Evolutionary conservation across 192 early-diverging fungal genomes (phyloP).

Genomic region (Spizellomyces punctatus): DNA sequence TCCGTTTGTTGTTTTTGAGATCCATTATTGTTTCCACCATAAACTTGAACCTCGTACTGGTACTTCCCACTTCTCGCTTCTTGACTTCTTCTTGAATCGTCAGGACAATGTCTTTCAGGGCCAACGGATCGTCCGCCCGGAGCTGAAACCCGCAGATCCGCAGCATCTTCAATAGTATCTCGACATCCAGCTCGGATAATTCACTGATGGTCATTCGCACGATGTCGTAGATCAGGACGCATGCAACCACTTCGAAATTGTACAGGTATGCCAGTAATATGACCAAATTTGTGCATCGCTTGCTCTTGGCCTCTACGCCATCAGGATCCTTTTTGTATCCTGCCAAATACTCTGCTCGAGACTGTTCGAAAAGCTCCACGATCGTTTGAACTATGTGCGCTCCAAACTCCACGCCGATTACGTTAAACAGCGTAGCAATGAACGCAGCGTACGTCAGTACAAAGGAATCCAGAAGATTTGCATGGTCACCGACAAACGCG

Average conservation of each 20-base stretch:
- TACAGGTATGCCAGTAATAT: conserved; percentile 83
- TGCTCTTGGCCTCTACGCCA: conserved; percentile 50
- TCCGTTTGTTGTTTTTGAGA: conserved; percentile 85
- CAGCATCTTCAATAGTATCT: conserved; percentile 82
- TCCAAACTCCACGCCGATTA: conserved; percentile 86
- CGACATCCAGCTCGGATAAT: conserved; percentile 82
- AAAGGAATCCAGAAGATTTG: conserved; percentile 90
- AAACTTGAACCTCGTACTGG: conserved; percentile 73
- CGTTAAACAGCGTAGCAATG: conserved; percentile 75
- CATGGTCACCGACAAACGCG: conserved; percentile 75
- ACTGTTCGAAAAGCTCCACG: conserved; percentile 70
- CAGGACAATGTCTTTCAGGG: conserved; percentile 88
- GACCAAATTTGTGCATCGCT: conserved; percentile 79
- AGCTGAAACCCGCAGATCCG: conserved; percentile 81
- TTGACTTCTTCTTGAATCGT: conserved; percentile 59
- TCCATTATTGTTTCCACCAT: conserved; percentile 94
- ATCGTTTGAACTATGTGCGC: conserved; percentile 76
- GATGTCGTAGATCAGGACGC: conserved; percentile 86
- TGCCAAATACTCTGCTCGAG: conserved; percentile 39
- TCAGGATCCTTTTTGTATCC: conserved; percentile 6
- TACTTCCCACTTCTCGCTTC: conserved; percentile 40
- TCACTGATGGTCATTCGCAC: conserved; percentile 69
- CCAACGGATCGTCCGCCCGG: conserved; percentile 86
- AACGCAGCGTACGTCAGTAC: conserved; percentile 87
- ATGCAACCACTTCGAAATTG: conserved; percentile 78